Evolutionary conservation across 73 alveolate species (phyloP).

Genomic region (Durusdinium trenchii): DNA sequence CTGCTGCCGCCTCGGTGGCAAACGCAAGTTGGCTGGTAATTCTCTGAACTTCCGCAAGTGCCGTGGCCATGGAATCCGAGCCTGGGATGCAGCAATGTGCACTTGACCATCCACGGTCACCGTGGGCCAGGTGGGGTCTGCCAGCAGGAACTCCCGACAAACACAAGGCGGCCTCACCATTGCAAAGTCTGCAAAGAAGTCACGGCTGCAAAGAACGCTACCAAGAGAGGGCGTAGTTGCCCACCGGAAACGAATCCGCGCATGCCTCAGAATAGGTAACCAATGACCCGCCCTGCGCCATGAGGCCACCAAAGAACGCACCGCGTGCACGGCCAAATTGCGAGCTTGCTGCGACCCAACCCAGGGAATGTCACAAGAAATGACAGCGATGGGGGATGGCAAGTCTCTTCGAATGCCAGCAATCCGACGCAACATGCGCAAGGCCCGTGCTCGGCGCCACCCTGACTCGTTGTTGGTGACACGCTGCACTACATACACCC

Average conservation of each 20-base stretch:
- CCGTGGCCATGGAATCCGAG: slow-evolving; percentile 18
- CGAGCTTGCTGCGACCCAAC: neutral
- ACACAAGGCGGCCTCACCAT: too few species aligned
- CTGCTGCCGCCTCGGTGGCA: slow-evolving; percentile 46
- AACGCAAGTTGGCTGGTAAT: slow-evolving; percentile 34
- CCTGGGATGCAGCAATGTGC: slow-evolving; percentile 39
- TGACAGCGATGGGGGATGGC: neutral
- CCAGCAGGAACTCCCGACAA: neutral
- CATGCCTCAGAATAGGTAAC: neutral
- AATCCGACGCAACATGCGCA: neutral
- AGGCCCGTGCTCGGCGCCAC: neutral
- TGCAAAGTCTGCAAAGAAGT: too few species aligned
- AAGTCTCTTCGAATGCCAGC: neutral
- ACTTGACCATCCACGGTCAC: slow-evolving; percentile 63
- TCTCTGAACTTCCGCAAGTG: slow-evolving; percentile 3
- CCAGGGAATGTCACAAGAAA: neutral
- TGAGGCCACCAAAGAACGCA: neutral
- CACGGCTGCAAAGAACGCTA: neutral
- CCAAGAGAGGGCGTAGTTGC: neutral
- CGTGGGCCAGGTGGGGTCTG: slow-evolving; percentile 25
- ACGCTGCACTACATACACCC: too few species aligned
- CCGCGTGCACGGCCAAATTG: neutral
- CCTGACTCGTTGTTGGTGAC: too few species aligned
- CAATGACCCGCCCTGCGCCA: neutral
- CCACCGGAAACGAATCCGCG: neutral